Evolutionary conservation across 306 rosid genomes (phyloP).

Genomic region (Sindora glabra): DNA sequence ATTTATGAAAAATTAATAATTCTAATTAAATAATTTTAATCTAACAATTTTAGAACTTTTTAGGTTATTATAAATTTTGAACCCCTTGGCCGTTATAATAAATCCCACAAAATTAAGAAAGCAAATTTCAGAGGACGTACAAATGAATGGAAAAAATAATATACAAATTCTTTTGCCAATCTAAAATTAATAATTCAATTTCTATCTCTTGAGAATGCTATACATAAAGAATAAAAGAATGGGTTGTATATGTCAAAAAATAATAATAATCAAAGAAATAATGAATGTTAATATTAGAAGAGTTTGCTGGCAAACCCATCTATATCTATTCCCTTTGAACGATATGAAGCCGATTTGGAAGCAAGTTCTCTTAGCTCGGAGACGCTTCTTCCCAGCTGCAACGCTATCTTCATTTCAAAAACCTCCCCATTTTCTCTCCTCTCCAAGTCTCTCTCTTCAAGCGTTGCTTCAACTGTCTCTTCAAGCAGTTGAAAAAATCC

Average conservation of each 20-base stretch:
- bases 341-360: constrained; percentile 34
- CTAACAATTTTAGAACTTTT: no score
- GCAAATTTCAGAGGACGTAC: no score
- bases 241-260: background rate
- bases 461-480: constrained; percentile 27
- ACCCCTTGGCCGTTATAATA: no score
- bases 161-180: background rate
- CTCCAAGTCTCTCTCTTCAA: constrained; percentile 40
- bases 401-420: constrained; percentile 47
- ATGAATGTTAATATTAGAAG: constrained; percentile 11
- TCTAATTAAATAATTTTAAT: no score
- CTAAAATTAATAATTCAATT: background rate
- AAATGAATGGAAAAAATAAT: no score
- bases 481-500: constrained; percentile 44
- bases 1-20: no score
- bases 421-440: constrained; percentile 50
- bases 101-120: no score
- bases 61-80: no score
- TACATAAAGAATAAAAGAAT: background rate
- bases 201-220: background rate
- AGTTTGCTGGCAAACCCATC: constrained; percentile 53
- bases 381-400: constrained; percentile 52
- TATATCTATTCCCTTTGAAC: constrained; percentile 8
- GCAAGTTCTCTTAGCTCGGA: constrained; percentile 45
- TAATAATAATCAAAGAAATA: background rate